A percentile compares a stretch with the other conserved stretches of the same genome.
Evolutionary conservation across 768 basidiomycete species (phyloP).

Genomic region (Leccinellum albellum): DNA sequence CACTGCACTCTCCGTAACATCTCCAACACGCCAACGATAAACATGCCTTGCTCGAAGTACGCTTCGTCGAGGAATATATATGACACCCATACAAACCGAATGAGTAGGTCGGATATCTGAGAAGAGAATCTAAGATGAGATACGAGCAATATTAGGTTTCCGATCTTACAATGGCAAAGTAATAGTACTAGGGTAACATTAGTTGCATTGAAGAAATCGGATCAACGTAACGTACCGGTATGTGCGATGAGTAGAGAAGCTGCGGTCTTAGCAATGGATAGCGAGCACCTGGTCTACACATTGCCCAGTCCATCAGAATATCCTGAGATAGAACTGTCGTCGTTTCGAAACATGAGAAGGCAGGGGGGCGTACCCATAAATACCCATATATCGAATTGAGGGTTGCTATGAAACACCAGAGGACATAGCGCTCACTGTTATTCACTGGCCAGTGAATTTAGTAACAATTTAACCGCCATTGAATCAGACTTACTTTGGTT

Average conservation of each 20-base stretch:
- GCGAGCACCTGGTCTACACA: constrained; percentile 55
- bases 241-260: constrained; percentile 63
- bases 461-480: background rate
- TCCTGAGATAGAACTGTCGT: constrained; percentile 48
- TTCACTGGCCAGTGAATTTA: constrained; percentile 19
- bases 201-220: background rate
- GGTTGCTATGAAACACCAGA: constrained; percentile 65
- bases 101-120: constrained; percentile 64
- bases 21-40: constrained; percentile 69
- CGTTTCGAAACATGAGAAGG: background rate
- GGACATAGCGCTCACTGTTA: constrained; percentile 50
- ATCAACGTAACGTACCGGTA: constrained; percentile 43
- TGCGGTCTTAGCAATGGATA: constrained; percentile 69
- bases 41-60: constrained; percentile 52
- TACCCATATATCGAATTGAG: constrained; percentile 67
- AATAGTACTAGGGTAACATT: constrained; percentile 53
- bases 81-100: constrained; percentile 81
- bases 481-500: constrained; percentile 43
- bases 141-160: background rate
- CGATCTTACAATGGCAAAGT: constrained; percentile 64
- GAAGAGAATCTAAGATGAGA: background rate
- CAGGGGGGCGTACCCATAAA: constrained; percentile 62
- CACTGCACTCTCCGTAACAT: constrained; percentile 80
- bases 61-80: constrained; percentile 60
- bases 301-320: constrained; percentile 87